Conservation (phyloP, 257 asterid genomes). For the Schizonepeta tenuifolia region DNA sequence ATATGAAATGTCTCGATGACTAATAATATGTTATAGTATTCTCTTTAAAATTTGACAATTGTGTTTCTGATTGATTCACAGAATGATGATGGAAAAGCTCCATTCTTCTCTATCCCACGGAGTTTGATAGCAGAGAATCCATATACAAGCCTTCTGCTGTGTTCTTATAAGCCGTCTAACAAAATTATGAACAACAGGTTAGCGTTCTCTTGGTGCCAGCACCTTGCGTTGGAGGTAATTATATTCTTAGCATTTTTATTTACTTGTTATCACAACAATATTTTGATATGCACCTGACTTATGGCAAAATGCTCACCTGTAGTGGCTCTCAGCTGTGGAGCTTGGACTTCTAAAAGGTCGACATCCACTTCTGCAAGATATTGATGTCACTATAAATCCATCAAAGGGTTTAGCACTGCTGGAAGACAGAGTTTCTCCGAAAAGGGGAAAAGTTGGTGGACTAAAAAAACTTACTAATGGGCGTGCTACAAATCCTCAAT, state of each 20-base stretch:
- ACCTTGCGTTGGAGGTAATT: conserved; percentile 79
- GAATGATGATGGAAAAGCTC: conserved; percentile 78
- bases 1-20: conserved; percentile 9
- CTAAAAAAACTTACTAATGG: conserved; percentile 47
- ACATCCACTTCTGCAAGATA: conserved; percentile 88
- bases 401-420: conserved; percentile 57
- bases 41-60: conserved; percentile 37
- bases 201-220: conserved; percentile 70
- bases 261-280: conserved; percentile 15
- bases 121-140: conserved; percentile 83
- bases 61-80: conserved; percentile 45
- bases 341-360: conserved; percentile 97
- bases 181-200: conserved; percentile 42
- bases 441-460: conserved; percentile 40
- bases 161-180: conserved; percentile 58
- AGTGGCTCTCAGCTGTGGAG: conserved; percentile 98
- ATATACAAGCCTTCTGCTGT: conserved; percentile 81
- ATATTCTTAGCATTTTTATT: conserved; percentile 11
- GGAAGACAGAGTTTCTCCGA: conserved; percentile 45
- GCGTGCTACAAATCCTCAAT: conserved; percentile 38
- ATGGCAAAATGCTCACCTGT: conserved; percentile 38
- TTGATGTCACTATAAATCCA: conserved; percentile 77
- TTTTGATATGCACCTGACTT: conserved; percentile 15
- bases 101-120: conserved; percentile 85
- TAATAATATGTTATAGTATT: conserved; percentile 28